Evolutionary conservation across 345 rosid species (phyloP).

Genomic region (Dipteronia dyeriana): DNA sequence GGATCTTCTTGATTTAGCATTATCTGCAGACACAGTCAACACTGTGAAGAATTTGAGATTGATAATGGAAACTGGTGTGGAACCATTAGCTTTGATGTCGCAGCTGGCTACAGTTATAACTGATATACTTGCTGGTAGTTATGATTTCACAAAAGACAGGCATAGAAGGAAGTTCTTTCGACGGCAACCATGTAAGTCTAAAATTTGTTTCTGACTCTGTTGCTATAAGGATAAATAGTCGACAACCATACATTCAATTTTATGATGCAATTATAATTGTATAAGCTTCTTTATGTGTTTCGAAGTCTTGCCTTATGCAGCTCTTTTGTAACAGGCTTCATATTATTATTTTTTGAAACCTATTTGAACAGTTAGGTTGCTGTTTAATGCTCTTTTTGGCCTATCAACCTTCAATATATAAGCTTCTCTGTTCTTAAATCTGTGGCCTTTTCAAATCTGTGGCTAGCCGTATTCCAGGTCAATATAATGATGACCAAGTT

Average conservation of each 20-base stretch:
- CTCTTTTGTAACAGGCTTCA: neutral
- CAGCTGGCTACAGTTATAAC: constrained; percentile 98
- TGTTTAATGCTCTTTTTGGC: neutral
- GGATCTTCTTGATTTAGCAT: constrained; percentile 97
- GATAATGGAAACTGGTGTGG: constrained; percentile 94
- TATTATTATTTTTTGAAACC: neutral
- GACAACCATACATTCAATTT: constrained; percentile 10
- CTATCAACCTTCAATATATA: neutral
- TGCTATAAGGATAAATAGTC: neutral
- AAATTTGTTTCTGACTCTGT: constrained; percentile 8
- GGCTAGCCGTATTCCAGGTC: neutral
- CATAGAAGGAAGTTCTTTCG: constrained; percentile 77
- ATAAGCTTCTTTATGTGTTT: neutral
- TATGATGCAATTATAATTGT: neutral
- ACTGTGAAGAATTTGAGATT: constrained; percentile 88
- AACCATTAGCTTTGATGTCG: constrained; percentile 95
- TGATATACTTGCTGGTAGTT: constrained; percentile 91
- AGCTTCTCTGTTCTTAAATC: neutral
- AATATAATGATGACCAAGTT: neutral
- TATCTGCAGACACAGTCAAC: constrained; percentile 98
- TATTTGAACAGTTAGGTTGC: neutral
- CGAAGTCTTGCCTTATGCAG: neutral
- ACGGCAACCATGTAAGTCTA: constrained; percentile 69
- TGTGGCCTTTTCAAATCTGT: neutral
- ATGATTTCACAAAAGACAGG: constrained; percentile 75